Conservation (phyloP, 2,329 filamentous ascomycete species). For the Teratosphaeria epicoccoides region DNA sequence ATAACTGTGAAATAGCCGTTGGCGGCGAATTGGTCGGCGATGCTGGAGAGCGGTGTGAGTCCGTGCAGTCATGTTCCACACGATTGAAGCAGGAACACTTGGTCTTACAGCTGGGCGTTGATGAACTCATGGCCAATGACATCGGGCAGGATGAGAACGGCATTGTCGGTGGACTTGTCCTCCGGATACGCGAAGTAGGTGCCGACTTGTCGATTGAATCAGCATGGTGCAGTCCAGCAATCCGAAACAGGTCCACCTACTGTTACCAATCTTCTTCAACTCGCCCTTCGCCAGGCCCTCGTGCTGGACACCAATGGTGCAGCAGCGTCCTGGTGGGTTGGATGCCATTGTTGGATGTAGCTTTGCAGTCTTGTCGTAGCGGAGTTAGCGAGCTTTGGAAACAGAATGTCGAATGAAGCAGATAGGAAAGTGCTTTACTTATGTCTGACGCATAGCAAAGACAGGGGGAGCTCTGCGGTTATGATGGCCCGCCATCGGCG, state of each 20-base stretch:
- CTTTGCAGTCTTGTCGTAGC: neutral
- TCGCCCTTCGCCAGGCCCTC: slow-evolving; percentile 26
- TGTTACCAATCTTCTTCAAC: slow-evolving; percentile 24
- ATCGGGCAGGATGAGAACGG: slow-evolving; percentile 48
- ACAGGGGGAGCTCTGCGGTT: too few species aligned
- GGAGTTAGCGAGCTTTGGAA: neutral
- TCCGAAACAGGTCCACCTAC: slow-evolving; percentile 10
- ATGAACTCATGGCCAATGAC: slow-evolving; percentile 47
- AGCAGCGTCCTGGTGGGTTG: slow-evolving; percentile 27
- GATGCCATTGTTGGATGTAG: slow-evolving; percentile 23
- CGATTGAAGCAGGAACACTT: neutral
- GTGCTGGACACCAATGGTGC: slow-evolving; percentile 30
- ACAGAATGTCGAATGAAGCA: neutral
- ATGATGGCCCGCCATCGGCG: too few species aligned
- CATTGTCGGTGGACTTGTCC: slow-evolving; percentile 42
- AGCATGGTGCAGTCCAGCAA: slow-evolving; percentile 1
- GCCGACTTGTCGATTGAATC: slow-evolving; percentile 31
- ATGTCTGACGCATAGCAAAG: neutral
- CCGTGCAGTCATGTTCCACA: neutral
- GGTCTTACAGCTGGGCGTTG: slow-evolving; percentile 35
- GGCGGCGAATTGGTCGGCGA: slow-evolving; percentile 65
- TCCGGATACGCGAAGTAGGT: slow-evolving; percentile 47
- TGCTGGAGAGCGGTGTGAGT: slow-evolving; percentile 19
- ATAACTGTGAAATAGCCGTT: slow-evolving; percentile 61
- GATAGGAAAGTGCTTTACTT: neutral